Base-by-base conservation (phyloP, 116 monocot genomes). In the Posidonia oceanica region DNA sequence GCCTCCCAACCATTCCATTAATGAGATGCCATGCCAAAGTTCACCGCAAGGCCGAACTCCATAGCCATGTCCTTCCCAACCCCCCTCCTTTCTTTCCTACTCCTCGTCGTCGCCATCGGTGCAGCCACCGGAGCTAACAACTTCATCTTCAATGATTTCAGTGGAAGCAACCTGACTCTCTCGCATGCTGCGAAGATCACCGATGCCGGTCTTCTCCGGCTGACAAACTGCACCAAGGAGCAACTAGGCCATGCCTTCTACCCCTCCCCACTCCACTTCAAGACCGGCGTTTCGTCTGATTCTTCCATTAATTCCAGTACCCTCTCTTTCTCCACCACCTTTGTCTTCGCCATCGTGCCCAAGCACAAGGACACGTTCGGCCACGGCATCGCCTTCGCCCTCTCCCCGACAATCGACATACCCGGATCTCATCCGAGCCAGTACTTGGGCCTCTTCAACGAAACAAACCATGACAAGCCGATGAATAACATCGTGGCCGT, bases 221-320 rank as follows among this genome's bases (percentile, higher is more conserved):
- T 85, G 14, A 85, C 85, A 21, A 79, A 85, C 67, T 74, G 67
- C 22, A 82, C 76, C 20, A 60, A 51, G 68, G 70, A 71, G 4
- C 69, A 67, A 14, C 64, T 71, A 14, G 85, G 85, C 16, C 81
- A 59, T 22, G 85, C 76, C 52, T 85, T 85, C 74, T 79, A 74
- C 63, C 77, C 74, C 22, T 11, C 56, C 61, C 54, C n/a, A 0
- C 18, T 74, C 67, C 77, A 75, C 29, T 1, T 29, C 29, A 29
- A 29, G 29, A 29, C 29, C 29, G 29, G 29, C 29, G 29, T 29
- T 29, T 29, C 29, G 29, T 29, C 29, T 29, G 29, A 29, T 29
- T 29, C 29, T 29, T 29, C 29, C 29, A 29, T 29, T 29, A 29
- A 29, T 29, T 29, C 29, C 29, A 29, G 29, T 29, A 1, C 29